These are phyloP conservation scores for Pseudozyma tsukubaensis DNA, from an alignment of 1,284 basidiomycete genomes.

Conservation along the genomic window DNA sequence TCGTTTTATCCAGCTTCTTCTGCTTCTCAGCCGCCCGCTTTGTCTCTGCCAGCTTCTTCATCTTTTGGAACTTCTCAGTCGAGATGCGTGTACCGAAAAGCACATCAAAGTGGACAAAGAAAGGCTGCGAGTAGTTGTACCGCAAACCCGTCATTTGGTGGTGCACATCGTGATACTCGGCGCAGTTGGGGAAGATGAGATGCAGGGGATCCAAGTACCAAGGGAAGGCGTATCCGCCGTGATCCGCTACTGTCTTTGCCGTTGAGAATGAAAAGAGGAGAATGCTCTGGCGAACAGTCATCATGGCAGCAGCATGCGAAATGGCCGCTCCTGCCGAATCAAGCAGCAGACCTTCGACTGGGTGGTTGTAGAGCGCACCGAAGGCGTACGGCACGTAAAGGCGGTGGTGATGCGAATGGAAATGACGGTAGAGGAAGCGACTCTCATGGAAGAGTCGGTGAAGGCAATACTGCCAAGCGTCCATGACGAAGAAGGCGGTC, in stretches of 20 bases:
- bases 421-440: constrained; percentile 87
- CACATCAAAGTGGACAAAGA: constrained; percentile 73
- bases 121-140: constrained; percentile 94
- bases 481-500: constrained; percentile 88
- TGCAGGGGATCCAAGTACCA: constrained; percentile 83
- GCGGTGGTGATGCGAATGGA: constrained; percentile 95
- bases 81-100: constrained; percentile 83
- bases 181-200: constrained; percentile 87
- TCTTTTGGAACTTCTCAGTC: constrained; percentile 65
- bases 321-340: constrained; percentile 85
- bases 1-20: background rate
- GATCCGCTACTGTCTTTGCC: constrained; percentile 96
- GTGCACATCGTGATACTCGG: constrained; percentile 98
- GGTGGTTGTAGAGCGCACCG: constrained; percentile 97
- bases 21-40: constrained; percentile 33
- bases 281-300: constrained; percentile 82
- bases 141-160: constrained; percentile 93
- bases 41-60: constrained; percentile 47
- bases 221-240: constrained; percentile 90
- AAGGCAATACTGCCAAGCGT: constrained; percentile 98
- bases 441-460: constrained; percentile 93
- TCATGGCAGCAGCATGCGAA: constrained; percentile 78
- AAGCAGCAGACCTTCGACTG: constrained; percentile 87
- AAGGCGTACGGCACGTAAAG: constrained; percentile 97
- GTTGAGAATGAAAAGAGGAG: constrained; percentile 86